These are phyloP conservation scores for Hysterangium stoloniferum DNA, from an alignment of 768 basidiomycete species.

Conservation along the genomic window DNA sequence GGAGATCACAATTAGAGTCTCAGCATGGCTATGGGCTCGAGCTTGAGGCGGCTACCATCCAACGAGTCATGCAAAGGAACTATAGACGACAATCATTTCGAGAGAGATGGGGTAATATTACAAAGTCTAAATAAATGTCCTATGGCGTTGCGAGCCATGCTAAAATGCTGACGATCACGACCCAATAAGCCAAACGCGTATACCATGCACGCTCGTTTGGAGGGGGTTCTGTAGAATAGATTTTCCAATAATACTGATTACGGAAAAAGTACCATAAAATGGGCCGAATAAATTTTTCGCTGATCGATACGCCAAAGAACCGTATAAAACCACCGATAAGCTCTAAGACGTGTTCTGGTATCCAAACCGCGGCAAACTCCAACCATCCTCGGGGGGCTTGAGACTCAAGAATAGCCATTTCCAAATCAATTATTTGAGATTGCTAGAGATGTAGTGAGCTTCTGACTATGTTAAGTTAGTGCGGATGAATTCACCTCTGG, in stretches of 20 bases:
- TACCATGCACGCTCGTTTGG: constrained; percentile 10
- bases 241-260: constrained; percentile 10
- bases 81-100: no score
- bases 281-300: constrained; percentile 11
- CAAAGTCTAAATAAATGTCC: background rate
- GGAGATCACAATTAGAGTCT: no score
- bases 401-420: constrained; percentile 8
- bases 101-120: no score
- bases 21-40: no score
- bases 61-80: no score
- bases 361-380: constrained; percentile 9
- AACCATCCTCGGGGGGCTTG: constrained; percentile 9
- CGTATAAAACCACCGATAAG: constrained; percentile 10
- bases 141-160: constrained; percentile 9
- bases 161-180: constrained; percentile 8
- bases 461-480: background rate
- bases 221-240: constrained; percentile 10
- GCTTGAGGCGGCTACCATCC: no score
- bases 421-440: constrained; percentile 3
- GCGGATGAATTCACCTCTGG: background rate
- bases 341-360: constrained; percentile 10
- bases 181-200: constrained; percentile 9
- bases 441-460: background rate
- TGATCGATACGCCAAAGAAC: constrained; percentile 10
- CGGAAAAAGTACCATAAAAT: constrained; percentile 11